Percentiles rank a stretch among this genome's conserved stretches.
These are phyloP conservation scores for Pascua sp. DNA, from an alignment of 1,284 basidiomycete species.

Conservation along the genomic window DNA sequence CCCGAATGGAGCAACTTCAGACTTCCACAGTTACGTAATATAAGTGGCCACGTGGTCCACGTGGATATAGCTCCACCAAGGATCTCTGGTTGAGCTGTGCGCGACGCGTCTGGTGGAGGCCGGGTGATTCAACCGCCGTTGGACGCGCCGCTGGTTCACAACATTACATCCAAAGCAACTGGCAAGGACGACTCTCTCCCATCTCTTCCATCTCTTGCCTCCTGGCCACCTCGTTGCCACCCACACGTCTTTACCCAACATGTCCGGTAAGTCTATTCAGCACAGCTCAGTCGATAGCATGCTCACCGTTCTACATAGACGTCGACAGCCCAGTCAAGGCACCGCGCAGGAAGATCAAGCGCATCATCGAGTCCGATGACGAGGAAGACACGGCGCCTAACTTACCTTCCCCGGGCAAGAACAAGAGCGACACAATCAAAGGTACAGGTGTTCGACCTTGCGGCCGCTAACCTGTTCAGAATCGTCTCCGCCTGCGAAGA, in stretches of 20 bases:
- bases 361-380: conserved; percentile 64
- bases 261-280: conserved; percentile 12
- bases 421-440: conserved; percentile 5
- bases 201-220: too few species aligned
- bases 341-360: conserved; percentile 56
- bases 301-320: conserved; percentile 17
- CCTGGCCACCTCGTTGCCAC: too few species aligned
- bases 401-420: neutral
- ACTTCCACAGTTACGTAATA: too few species aligned
- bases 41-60: too few species aligned
- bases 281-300: neutral
- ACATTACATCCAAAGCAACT: too few species aligned
- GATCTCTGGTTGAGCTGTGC: too few species aligned
- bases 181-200: too few species aligned
- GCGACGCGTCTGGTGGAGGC: too few species aligned
- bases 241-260: neutral
- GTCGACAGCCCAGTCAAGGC: conserved; percentile 24
- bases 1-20: too few species aligned
- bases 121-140: too few species aligned
- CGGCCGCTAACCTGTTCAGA: conserved; percentile 16
- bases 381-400: conserved; percentile 50
- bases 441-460: conserved; percentile 2
- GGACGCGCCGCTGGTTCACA: too few species aligned
- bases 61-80: too few species aligned
- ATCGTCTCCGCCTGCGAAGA: conserved; percentile 36